These are phyloP conservation scores for Cutaneotrichosporon dermatis DNA, from an alignment of 1,284 basidiomycete species.

Conservation along the genomic window DNA sequence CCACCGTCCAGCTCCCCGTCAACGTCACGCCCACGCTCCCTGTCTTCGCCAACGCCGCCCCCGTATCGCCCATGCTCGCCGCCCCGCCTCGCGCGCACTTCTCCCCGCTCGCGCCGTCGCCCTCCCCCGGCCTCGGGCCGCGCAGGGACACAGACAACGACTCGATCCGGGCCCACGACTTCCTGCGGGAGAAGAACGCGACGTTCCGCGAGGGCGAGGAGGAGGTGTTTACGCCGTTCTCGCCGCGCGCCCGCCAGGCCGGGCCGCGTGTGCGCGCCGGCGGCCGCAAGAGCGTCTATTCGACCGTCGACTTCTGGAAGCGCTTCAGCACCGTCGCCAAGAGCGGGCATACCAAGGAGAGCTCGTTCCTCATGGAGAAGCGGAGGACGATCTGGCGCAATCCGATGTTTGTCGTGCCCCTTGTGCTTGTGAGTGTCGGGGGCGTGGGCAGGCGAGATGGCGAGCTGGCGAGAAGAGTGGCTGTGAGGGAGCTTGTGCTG, in stretches of 20 bases:
- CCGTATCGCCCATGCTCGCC: constrained; percentile 32
- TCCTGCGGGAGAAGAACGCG: constrained; percentile 39
- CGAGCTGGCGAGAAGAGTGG: too few relatives aligned
- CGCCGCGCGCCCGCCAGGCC: constrained; percentile 19
- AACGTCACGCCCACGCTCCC: constrained; percentile 3
- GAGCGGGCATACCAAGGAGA: constrained; percentile 11
- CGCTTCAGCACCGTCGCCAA: constrained; percentile 29
- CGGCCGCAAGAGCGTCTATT: constrained; percentile 15
- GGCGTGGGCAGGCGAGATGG: too few relatives aligned
- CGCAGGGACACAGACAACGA: constrained; percentile 13
- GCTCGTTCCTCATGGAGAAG: constrained; percentile 7
- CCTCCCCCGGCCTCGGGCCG: neutral
- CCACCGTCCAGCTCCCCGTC: neutral
- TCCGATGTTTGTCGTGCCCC: constrained; percentile 17
- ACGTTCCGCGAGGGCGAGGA: constrained; percentile 42
- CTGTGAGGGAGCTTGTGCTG: too few relatives aligned
- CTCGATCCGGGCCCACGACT: constrained; percentile 33
- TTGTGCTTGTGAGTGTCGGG: constrained; percentile 8
- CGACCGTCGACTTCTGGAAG: constrained; percentile 43
- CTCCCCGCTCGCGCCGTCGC: constrained; percentile 17
- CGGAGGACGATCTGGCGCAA: constrained; percentile 14
- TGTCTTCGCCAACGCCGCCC: neutral
- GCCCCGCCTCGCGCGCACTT: constrained; percentile 25
- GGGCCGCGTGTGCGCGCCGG: constrained; percentile 12
- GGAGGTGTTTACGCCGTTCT: constrained; percentile 37